These are phyloP conservation scores for Zasmidium citrigriseum DNA, from an alignment of 2,329 filamentous ascomycete species.

Conservation along the genomic window DNA sequence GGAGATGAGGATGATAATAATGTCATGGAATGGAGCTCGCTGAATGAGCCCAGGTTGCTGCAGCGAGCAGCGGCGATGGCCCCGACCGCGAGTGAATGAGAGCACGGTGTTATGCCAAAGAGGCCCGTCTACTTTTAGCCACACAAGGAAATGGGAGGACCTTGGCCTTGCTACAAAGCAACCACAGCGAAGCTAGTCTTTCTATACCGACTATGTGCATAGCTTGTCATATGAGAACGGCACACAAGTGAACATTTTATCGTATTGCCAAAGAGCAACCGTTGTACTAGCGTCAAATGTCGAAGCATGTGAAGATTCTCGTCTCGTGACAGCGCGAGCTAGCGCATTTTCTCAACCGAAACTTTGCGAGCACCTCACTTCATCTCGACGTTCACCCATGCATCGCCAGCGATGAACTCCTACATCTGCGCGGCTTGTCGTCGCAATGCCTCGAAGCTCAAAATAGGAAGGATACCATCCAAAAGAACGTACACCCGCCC, in stretches of 20 bases:
- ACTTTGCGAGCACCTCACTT: neutral
- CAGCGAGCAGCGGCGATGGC: neutral
- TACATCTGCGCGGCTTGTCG: slow-evolving; percentile 20
- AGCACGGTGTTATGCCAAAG: too few species aligned
- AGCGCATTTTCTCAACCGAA: neutral
- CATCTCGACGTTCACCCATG: neutral
- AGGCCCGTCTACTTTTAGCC: too few species aligned
- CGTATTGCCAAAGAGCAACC: too few species aligned
- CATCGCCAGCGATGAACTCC: slow-evolving; percentile 10
- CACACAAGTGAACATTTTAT: too few species aligned
- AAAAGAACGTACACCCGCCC: slow-evolving; percentile 53
- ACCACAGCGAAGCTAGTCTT: too few species aligned
- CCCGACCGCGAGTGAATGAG: too few species aligned
- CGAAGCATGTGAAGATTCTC: neutral
- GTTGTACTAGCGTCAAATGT: neutral
- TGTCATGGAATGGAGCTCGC: neutral
- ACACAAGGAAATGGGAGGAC: too few species aligned
- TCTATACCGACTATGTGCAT: too few species aligned
- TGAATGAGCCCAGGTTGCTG: neutral
- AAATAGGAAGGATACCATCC: neutral
- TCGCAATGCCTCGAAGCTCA: neutral
- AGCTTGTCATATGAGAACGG: too few species aligned
- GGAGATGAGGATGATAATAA: slow-evolving; percentile 37
- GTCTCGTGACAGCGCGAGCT: slow-evolving; percentile 1
- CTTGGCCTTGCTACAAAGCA: too few species aligned